Percentiles rank a stretch among this genome's conserved stretches.
Evolutionary conservation across 2,329 filamentous ascomycete species (phyloP).

Genomic region (Sclerotinia spermophila): DNA sequence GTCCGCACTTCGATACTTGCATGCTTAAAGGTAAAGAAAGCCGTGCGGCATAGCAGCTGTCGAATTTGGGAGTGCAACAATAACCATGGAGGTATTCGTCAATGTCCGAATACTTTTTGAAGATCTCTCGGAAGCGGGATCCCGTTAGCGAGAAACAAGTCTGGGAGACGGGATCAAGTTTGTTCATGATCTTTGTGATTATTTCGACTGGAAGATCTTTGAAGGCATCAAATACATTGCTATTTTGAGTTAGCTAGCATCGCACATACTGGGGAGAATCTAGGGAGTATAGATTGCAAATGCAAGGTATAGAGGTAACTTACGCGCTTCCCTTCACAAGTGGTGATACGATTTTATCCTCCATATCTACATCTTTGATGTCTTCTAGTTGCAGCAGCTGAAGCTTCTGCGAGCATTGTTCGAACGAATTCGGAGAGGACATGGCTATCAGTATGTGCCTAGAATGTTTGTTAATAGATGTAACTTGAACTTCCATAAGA

Average conservation of each 20-base stretch:
- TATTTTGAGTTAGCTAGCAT: neutral
- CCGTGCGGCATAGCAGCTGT: neutral
- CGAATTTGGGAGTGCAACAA: neutral
- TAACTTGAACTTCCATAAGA: neutral
- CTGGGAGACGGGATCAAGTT: neutral
- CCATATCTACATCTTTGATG: neutral
- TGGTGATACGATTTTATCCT: neutral
- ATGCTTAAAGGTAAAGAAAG: neutral
- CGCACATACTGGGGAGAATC: neutral
- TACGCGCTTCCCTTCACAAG: neutral
- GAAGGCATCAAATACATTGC: neutral
- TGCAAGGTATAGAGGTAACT: neutral
- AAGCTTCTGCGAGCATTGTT: neutral
- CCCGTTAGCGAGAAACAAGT: neutral
- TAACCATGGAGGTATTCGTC: neutral
- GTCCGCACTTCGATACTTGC: neutral
- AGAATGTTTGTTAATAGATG: neutral
- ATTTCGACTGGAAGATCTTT: neutral
- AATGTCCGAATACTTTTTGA: neutral
- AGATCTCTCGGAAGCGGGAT: neutral
- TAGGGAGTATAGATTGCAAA: too few species aligned
- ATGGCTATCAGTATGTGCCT: neutral
- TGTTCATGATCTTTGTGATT: neutral
- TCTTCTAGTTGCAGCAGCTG: neutral
- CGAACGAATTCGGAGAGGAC: neutral